Evolutionary conservation across 2,329 filamentous ascomycete species (phyloP), one percentile per base, ranked within the genome.

Genomic region (Curvularia eragrostidis): DNA sequence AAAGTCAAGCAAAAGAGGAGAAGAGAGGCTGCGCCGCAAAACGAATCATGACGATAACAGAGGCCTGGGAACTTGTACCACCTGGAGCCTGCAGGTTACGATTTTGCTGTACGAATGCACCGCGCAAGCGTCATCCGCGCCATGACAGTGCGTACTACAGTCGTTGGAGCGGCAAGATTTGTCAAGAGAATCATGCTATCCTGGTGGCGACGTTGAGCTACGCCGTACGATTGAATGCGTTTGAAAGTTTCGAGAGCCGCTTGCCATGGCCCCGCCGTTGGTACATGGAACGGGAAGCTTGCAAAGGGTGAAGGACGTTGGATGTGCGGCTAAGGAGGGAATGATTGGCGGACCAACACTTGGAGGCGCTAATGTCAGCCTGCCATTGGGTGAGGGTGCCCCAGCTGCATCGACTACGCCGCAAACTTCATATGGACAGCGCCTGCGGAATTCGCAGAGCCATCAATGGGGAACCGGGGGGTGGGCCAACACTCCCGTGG

Each of bases 101-200:
- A 51, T 62, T 59, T 66, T 55, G 56, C 59, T 74, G 74, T 74
- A 74, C 71, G 67, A 69, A 63, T 51, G 61, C 66, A 70, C 65
- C 55, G 63, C 63, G 61, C 60, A 62, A 54, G 68, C 65, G 61
- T 56, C 62, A 46, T 66, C 65, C 42, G 56, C 65, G 65, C 67
- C 67, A 59, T 58, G 59, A 56, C 57, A 47, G 56, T 67, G 65
- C 68, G 54, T 67, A 21, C 48, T 47, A 55, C 44, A 58, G 43
- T 34, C 30, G 48, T 52, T 49, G 39, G 49, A 56, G 43, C 41
- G 52, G 51, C 47, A 38, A 56, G 36, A 32, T 32, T 48, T 50
- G 18, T 48, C 46, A 46, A 48, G 41, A 48, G 30, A 50, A 57
- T 53, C 38, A 58, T 57, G 49, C 36, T 48, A 38, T 36, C 32